These are phyloP conservation scores for Stephanodiscus triporus DNA, from an alignment of 108 stramenopile species.

Conservation along the genomic window DNA sequence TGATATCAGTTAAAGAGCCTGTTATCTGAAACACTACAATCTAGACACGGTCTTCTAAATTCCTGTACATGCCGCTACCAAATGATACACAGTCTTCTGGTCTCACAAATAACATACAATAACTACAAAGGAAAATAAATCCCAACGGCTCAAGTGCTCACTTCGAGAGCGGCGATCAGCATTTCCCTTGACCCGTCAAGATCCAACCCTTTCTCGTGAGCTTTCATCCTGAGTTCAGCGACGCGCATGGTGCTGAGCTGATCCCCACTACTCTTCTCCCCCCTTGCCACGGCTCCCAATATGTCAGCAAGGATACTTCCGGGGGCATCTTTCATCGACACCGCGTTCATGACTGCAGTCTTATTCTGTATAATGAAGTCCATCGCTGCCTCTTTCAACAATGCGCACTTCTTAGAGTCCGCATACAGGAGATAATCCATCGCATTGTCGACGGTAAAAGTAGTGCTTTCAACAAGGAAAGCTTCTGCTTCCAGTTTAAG, in stretches of 20 bases:
- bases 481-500: conserved; percentile 28
- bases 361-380: conserved; percentile 1
- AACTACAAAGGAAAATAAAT: neutral
- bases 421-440: conserved; percentile 18
- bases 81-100: no score
- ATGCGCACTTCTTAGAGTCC: conserved; percentile 13
- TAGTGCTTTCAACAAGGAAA: neutral
- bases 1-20: neutral
- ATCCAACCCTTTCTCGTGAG: neutral
- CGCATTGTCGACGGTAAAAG: conserved; percentile 11
- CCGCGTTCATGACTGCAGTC: neutral
- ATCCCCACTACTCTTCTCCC: neutral
- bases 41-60: no score
- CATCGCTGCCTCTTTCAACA: conserved; percentile 14
- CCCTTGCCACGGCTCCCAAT: neutral
- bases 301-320: neutral
- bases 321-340: neutral
- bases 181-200: conserved; percentile 4
- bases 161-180: conserved; percentile 2
- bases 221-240: neutral
- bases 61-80: neutral
- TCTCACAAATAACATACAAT: no score
- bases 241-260: neutral
- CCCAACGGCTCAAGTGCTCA: conserved; percentile 4
- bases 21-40: no score